Percentiles rank a stretch among this genome's conserved stretches.
Evolutionary conservation across 345 rosid species (phyloP).

Genomic region (Streptanthus diversifolius): DNA sequence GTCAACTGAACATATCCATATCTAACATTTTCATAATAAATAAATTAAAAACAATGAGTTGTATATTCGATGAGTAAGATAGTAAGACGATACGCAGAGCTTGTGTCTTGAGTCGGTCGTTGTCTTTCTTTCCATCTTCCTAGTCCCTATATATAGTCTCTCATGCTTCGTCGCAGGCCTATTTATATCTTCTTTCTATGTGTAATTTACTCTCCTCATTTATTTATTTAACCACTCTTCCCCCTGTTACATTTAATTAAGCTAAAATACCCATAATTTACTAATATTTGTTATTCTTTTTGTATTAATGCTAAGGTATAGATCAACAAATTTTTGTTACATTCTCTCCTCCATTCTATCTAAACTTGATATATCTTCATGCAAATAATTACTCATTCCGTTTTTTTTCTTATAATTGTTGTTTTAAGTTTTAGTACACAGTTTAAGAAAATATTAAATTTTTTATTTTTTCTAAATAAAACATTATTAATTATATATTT

Average conservation of each 20-base stretch:
- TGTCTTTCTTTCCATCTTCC: slow-evolving; percentile 33
- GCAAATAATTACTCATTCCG: too few relatives aligned
- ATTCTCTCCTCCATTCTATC: neutral
- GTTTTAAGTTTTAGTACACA: too few relatives aligned
- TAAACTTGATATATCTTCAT: too few relatives aligned
- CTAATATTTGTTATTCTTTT: neutral
- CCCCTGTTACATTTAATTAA: neutral
- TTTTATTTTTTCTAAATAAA: too few relatives aligned
- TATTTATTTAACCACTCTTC: neutral
- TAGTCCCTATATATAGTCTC: slow-evolving; percentile 30
- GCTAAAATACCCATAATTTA: neutral
- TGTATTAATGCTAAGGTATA: neutral
- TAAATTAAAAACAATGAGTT: neutral
- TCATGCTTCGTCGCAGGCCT: slow-evolving; percentile 36
- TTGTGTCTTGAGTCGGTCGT: slow-evolving; percentile 35
- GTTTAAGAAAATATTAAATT: too few relatives aligned
- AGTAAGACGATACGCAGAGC: slow-evolving; percentile 29
- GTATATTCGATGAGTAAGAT: slow-evolving; percentile 17
- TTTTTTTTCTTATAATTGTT: too few relatives aligned
- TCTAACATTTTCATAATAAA: neutral
- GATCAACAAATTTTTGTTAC: neutral
- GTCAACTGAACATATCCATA: slow-evolving; percentile 18
- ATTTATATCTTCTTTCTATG: slow-evolving; percentile 37
- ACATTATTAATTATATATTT: too few relatives aligned
- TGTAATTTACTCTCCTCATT: neutral